Conservation (phyloP, 306 rosid species). For the Pterocarpus macrocarpus region DNA sequence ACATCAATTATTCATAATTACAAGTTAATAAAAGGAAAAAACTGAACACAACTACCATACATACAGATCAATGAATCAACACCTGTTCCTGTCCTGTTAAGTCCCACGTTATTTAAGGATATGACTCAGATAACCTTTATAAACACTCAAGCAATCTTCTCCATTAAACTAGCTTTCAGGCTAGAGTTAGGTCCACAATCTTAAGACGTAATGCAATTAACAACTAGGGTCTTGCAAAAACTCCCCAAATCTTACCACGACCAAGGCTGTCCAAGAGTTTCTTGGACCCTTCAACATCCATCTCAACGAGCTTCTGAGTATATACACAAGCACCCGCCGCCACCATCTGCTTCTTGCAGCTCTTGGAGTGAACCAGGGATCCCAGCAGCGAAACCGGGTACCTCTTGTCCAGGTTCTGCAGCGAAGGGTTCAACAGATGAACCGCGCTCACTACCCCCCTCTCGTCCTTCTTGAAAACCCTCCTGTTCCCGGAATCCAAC, state of each 20-base stretch:
- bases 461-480: conserved; percentile 69
- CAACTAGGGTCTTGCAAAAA: conserved; percentile 74
- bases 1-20: conserved; percentile 49
- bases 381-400: conserved; percentile 79
- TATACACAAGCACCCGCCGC: conserved; percentile 76
- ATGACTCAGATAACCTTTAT: no score
- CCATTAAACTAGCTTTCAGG: no score
- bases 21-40: conserved; percentile 34
- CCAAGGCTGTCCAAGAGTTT: conserved; percentile 82
- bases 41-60: conserved; percentile 49
- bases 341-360: conserved; percentile 79
- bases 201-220: no score
- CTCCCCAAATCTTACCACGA: conserved; percentile 92
- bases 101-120: no score
- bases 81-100: no score
- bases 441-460: conserved; percentile 74
- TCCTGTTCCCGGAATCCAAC: conserved; percentile 59
- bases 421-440: conserved; percentile 79
- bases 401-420: conserved; percentile 71
- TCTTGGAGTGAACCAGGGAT: conserved; percentile 71
- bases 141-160: no score
- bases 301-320: conserved; percentile 76
- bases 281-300: conserved; percentile 85
- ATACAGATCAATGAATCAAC: conserved; percentile 53
- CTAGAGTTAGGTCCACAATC: no score